Conservation (phyloP, 345 rosid species). For the Punica granatum region DNA sequence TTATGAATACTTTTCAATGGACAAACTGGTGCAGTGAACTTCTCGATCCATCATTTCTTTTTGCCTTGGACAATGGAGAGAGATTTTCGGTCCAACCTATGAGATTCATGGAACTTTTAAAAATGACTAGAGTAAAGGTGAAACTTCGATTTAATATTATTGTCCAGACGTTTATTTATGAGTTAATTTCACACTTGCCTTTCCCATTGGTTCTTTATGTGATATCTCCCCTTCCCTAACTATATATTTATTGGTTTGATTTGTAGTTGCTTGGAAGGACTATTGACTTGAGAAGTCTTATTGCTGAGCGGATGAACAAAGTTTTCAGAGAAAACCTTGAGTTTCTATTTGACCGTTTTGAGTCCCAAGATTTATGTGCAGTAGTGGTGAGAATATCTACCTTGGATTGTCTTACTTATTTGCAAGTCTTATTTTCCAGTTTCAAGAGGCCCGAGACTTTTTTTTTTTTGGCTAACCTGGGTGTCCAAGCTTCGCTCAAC, state of each 20-base stretch:
- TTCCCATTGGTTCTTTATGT: background rate
- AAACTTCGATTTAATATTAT: constrained; percentile 9
- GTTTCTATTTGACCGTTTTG: constrained; percentile 91
- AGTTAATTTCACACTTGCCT: background rate
- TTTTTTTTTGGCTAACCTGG: too few species aligned
- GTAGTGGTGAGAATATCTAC: constrained; percentile 49
- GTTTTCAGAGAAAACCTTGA: constrained; percentile 92
- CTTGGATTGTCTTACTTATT: constrained; percentile 2
- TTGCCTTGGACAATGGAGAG: constrained; percentile 89
- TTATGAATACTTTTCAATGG: constrained; percentile 16
- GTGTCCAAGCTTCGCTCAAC: too few species aligned
- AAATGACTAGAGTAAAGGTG: constrained; percentile 97
- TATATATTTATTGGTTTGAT: constrained; percentile 10
- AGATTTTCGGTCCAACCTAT: constrained; percentile 79
- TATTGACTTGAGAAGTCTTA: constrained; percentile 79
- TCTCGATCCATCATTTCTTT: constrained; percentile 96
- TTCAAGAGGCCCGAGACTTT: too few species aligned
- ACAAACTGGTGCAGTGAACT: constrained; percentile 53
- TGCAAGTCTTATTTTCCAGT: background rate
- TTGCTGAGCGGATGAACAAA: constrained; percentile 86
- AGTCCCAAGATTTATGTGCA: constrained; percentile 94
- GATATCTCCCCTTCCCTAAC: constrained; percentile 1
- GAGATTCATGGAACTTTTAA: constrained; percentile 76
- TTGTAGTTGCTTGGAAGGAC: constrained; percentile 90
- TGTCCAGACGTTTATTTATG: background rate